Evolutionary conservation across 2,329 filamentous ascomycete species (phyloP).

Genomic region (Akanthomyces lecanii): DNA sequence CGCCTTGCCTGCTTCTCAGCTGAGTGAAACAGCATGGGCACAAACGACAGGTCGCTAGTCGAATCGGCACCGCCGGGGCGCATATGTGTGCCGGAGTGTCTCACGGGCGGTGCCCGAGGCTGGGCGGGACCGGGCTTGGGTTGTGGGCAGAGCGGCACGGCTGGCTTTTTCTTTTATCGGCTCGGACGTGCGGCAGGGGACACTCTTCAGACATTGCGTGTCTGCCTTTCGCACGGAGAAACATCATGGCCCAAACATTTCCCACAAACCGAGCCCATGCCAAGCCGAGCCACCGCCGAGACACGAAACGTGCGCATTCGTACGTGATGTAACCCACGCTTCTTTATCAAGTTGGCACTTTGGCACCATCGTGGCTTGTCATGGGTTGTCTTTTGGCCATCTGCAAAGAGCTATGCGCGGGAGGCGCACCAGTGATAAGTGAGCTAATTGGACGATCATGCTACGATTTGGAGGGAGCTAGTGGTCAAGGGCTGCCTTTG

Average conservation of each 20-base stretch:
- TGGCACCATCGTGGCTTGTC: neutral
- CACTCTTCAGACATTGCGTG: no score
- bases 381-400: neutral
- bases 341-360: no score
- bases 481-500: neutral
- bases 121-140: neutral
- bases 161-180: neutral
- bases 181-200: neutral
- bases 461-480: neutral
- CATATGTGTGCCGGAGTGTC: slow-evolving; percentile 3
- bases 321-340: no score
- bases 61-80: slow-evolving; percentile 4
- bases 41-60: neutral
- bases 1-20: slow-evolving; percentile 3
- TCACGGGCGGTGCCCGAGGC: slow-evolving; percentile 5
- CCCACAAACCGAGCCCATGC: no score
- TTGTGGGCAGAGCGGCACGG: slow-evolving; percentile 2
- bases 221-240: no score
- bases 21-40: neutral
- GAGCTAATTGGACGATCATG: neutral
- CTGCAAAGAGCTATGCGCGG: neutral
- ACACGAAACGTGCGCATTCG: neutral
- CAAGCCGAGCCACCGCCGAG: no score
- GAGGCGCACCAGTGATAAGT: neutral
- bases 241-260: no score